Conservation (phyloP, 2,329 filamentous ascomycete genomes). For the Neofusicoccum sp. region DNA sequence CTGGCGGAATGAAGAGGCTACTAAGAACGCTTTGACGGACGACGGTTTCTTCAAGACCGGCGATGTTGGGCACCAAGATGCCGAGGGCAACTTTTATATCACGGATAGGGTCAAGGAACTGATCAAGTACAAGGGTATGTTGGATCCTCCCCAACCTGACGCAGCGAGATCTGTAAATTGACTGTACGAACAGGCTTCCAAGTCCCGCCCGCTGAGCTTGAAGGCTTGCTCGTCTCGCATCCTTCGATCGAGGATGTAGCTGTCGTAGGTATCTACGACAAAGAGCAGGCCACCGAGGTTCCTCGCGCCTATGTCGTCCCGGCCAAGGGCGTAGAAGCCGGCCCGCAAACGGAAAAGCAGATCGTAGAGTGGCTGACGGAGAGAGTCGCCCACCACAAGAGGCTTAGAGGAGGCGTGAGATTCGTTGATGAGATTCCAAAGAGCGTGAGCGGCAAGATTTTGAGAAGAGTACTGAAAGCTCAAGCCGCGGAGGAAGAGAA, state of each 20-base stretch:
- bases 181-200: conserved; percentile 38
- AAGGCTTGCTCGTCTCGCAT: conserved; percentile 44
- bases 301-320: conserved; percentile 40
- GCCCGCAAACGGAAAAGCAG: conserved; percentile 34
- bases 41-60: conserved; percentile 91
- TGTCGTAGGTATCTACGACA: conserved; percentile 46
- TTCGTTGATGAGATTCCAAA: conserved; percentile 51
- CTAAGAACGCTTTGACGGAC: conserved; percentile 65
- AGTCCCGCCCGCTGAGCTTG: conserved; percentile 49
- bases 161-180: background rate
- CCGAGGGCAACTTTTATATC: conserved; percentile 80
- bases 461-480: conserved; percentile 45
- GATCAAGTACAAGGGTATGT: conserved; percentile 40
- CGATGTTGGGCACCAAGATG: conserved; percentile 77
- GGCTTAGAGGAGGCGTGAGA: conserved; percentile 44
- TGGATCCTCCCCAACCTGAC: background rate
- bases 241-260: conserved; percentile 44
- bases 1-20: conserved; percentile 69
- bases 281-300: conserved; percentile 47
- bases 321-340: conserved; percentile 29
- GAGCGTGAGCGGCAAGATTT: conserved; percentile 48
- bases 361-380: conserved; percentile 44
- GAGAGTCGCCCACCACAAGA: conserved; percentile 49
- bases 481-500: conserved; percentile 42
- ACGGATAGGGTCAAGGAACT: conserved; percentile 66